These are phyloP conservation scores for Cafeteria roenbergensis DNA, from an alignment of 108 stramenopile species.

Conservation along the genomic window DNA sequence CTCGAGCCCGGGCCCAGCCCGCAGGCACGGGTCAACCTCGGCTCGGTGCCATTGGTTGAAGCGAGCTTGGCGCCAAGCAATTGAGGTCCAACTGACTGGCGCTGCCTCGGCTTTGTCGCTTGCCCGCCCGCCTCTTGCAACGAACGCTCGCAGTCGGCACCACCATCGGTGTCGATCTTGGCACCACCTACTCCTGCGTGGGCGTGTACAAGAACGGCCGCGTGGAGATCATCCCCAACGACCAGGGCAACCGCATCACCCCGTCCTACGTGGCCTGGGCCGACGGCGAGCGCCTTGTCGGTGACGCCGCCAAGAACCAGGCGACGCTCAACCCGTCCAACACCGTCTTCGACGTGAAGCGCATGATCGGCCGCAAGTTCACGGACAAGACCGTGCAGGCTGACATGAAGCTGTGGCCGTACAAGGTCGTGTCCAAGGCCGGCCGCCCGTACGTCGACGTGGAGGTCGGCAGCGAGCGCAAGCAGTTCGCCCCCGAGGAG, in stretches of 20 bases:
- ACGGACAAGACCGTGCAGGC: constrained; percentile 39
- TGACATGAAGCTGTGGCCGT: constrained; percentile 46
- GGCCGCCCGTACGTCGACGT: constrained; percentile 41
- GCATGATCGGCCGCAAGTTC: constrained; percentile 50
- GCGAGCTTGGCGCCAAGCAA: too few relatives aligned
- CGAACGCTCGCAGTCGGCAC: background rate
- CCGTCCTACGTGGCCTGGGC: constrained; percentile 70
- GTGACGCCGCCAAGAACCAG: constrained; percentile 49
- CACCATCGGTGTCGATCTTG: constrained; percentile 39
- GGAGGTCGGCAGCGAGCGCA: constrained; percentile 38
- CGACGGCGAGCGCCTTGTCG: constrained; percentile 40
- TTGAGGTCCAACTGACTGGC: too few relatives aligned
- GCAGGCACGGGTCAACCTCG: too few relatives aligned
- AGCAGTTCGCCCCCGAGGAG: constrained; percentile 50
- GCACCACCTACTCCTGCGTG: constrained; percentile 42
- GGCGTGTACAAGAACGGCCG: constrained; percentile 36
- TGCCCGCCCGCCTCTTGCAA: too few relatives aligned
- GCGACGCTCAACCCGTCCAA: constrained; percentile 42
- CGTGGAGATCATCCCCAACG: constrained; percentile 60
- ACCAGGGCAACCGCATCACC: constrained; percentile 61
- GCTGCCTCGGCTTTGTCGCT: too few relatives aligned
- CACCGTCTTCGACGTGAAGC: constrained; percentile 55
- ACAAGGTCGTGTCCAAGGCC: constrained; percentile 27
- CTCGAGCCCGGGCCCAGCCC: too few relatives aligned
- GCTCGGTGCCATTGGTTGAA: too few relatives aligned